A percentile compares a stretch with the other conserved stretches of the same genome.
phyloP scores from a whole-genome alignment of 2,329 filamentous ascomycete species.

The Elsinoe fawcettii region DNA sequence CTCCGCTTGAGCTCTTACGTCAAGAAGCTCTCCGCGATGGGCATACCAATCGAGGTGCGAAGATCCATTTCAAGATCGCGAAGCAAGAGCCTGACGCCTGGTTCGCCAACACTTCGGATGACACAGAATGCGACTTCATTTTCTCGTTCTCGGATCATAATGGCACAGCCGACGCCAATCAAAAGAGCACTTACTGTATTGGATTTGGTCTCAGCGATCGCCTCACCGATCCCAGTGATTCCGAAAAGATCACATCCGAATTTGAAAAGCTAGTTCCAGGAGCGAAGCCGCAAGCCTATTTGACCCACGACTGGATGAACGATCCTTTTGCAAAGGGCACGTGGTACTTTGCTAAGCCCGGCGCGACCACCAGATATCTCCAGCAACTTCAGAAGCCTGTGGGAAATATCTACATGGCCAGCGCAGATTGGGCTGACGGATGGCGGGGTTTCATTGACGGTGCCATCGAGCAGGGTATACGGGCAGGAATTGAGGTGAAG shows the following conservation, averaged over 20 bases:
- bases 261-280: not conserved
- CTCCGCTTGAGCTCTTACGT: slow-evolving; percentile 23
- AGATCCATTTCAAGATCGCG: slow-evolving; percentile 23
- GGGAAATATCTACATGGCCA: slow-evolving; percentile 28
- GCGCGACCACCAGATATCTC: slow-evolving; percentile 21
- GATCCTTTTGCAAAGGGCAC: slow-evolving; percentile 27
- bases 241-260: not conserved
- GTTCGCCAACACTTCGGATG: slow-evolving; percentile 1
- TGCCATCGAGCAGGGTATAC: slow-evolving; percentile 27
- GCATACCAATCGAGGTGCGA: slow-evolving; percentile 27
- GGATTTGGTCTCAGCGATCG: slow-evolving; percentile 15
- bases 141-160: slow-evolving; percentile 16
- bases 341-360: slow-evolving; percentile 23
- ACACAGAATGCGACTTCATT: slow-evolving; percentile 1
- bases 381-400: slow-evolving; percentile 24
- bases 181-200: slow-evolving; percentile 15
- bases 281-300: not conserved
- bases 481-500: slow-evolving; percentile 12
- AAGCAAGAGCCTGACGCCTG: not conserved
- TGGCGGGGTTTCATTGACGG: slow-evolving; percentile 33
- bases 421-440: slow-evolving; percentile 30
- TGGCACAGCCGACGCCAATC: not conserved
- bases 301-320: slow-evolving; percentile 26
- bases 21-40: slow-evolving; percentile 23
- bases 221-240: slow-evolving; percentile 5